phyloP scores from a whole-genome alignment of 2,329 filamentous ascomycete species.

The Ophiocordyceps camponoti-leonardi region DNA sequence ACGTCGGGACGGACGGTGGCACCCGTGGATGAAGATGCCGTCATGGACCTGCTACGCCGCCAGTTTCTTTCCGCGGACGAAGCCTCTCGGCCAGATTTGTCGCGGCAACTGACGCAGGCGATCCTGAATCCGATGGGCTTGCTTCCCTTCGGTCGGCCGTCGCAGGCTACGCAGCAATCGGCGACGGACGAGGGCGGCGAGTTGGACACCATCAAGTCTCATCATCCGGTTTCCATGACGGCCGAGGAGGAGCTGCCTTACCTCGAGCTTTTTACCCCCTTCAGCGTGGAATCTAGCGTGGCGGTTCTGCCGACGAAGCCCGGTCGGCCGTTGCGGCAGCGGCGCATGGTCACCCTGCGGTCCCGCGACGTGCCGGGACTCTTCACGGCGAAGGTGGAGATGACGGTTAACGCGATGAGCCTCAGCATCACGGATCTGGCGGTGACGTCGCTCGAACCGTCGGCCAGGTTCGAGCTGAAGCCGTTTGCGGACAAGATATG shows the following conservation, averaged over 20 bases:
- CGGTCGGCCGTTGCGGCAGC: constrained; percentile 25
- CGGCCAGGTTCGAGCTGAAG: constrained; percentile 39
- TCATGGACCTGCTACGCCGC: constrained; percentile 22
- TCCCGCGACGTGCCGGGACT: constrained; percentile 26
- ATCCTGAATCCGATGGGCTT: constrained; percentile 33
- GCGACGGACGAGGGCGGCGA: constrained; percentile 12
- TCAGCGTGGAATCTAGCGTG: constrained; percentile 41
- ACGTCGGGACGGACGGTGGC: constrained; percentile 19
- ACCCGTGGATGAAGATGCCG: constrained; percentile 15
- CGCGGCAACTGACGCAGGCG: constrained; percentile 26
- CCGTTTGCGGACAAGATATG: constrained; percentile 29
- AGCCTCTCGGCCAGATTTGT: constrained; percentile 10
- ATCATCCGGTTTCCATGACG: constrained; percentile 45
- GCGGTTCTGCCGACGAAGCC: constrained; percentile 21
- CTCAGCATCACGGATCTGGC: constrained; percentile 33
- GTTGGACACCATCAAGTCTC: constrained; percentile 33
- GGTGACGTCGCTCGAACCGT: constrained; percentile 37
- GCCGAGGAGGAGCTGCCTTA: constrained; percentile 50
- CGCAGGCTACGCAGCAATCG: constrained; percentile 7
- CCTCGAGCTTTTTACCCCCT: constrained; percentile 52
- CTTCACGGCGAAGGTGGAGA: constrained; percentile 38
- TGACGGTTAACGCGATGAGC: constrained; percentile 38
- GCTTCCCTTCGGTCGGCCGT: constrained; percentile 29
- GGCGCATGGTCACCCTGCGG: constrained; percentile 36
- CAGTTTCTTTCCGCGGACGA: constrained; percentile 20